Conservation (phyloP, 352 stramenopile species). For the Blastocystis sp. region DNA sequence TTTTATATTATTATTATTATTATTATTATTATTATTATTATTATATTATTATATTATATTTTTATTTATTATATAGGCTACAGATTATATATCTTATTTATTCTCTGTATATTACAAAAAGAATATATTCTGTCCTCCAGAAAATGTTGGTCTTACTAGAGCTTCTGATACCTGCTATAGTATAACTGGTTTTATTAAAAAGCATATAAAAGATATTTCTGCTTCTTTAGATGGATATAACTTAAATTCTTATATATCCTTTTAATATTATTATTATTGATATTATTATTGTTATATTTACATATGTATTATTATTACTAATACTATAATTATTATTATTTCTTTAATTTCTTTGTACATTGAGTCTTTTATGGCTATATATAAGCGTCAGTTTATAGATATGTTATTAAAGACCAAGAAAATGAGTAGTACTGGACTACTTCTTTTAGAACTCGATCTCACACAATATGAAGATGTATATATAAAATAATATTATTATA, state of each 20-base stretch:
- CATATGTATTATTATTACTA: no score
- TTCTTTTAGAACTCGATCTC: constrained; percentile 30
- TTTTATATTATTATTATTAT: no score
- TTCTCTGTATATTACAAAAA: constrained; percentile 3
- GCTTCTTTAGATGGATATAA: constrained; percentile 18
- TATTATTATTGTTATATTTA: no score
- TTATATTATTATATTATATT: no score
- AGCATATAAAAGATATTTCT: background rate
- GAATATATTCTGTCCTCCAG: constrained; percentile 13
- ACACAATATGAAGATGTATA: constrained; percentile 30
- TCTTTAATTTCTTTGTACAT: no score
- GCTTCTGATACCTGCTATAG: constrained; percentile 18
- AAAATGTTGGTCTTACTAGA: constrained; percentile 20
- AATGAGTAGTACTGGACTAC: constrained; percentile 28
- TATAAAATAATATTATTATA: no score
- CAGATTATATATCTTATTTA: constrained; percentile 9
- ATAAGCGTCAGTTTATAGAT: constrained; percentile 29
- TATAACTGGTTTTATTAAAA: constrained; percentile 14
- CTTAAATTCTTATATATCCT: constrained; percentile 34
- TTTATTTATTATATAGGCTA: no score
- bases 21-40: no score
- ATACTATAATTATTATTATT: no score
- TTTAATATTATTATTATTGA: background rate
- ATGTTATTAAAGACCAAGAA: constrained; percentile 33
- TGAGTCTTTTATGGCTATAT: constrained; percentile 15